phyloP scores from a whole-genome alignment of 2,329 filamentous ascomycete species.

The Colletotrichum sp. region DNA sequence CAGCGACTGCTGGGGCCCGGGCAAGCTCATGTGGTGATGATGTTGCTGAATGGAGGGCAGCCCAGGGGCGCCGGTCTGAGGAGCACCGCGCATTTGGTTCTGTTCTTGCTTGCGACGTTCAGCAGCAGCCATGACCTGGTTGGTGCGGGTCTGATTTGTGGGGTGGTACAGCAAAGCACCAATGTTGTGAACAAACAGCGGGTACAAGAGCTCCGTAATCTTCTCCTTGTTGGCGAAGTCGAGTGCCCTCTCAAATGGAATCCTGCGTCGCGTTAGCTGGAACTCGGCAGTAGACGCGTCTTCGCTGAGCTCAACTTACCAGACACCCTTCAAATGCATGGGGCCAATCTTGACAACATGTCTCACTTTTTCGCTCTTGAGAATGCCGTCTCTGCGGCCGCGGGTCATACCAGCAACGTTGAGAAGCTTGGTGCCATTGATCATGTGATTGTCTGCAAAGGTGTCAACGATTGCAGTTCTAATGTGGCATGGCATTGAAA shows the following conservation, averaged over 20 bases:
- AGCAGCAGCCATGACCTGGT: constrained; percentile 85
- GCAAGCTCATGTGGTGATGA: constrained; percentile 65
- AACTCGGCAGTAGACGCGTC: neutral
- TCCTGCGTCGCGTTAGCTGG: constrained; percentile 64
- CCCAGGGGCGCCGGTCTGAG: constrained; percentile 53
- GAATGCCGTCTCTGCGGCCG: constrained; percentile 90
- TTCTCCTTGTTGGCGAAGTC: constrained; percentile 99
- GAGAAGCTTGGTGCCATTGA: constrained; percentile 95
- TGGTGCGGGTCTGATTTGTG: constrained; percentile 81
- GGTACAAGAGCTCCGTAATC: constrained; percentile 94
- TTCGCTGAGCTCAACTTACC: constrained; percentile 62
- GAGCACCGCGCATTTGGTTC: constrained; percentile 65
- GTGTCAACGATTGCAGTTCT: neutral
- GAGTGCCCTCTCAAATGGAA: constrained; percentile 95
- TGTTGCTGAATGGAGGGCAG: constrained; percentile 73
- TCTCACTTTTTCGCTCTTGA: constrained; percentile 96
- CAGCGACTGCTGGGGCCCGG: constrained; percentile 58
- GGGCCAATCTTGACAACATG: constrained; percentile 99
- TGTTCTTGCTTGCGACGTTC: constrained; percentile 78
- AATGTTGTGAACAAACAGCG: constrained; percentile 97
- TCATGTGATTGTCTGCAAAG: constrained; percentile 92
- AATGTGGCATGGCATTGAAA: constrained; percentile 4
- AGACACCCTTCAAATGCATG: constrained; percentile 98
- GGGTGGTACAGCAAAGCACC: constrained; percentile 93
- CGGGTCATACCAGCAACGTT: constrained; percentile 99